Conservation (phyloP, 1,139 yeast genomes). For the Geotrichum candidum region DNA sequence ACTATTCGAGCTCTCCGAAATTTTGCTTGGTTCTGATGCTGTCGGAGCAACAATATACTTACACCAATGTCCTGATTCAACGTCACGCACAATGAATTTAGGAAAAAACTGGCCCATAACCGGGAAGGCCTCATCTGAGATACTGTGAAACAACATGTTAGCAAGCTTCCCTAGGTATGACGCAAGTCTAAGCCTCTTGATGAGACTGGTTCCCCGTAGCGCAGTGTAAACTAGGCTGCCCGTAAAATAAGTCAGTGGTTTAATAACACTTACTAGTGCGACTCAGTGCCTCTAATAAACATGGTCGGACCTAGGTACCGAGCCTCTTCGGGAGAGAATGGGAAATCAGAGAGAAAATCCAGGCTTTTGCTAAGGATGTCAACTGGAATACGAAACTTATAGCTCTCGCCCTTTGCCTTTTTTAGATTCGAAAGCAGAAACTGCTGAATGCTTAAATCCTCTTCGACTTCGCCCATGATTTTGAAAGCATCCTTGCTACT, state of each 20-base stretch:
- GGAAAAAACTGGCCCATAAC: constrained; percentile 79
- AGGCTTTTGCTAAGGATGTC: constrained; percentile 59
- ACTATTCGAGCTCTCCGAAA: background rate
- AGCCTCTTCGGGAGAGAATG: constrained; percentile 50
- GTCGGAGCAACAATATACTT: constrained; percentile 12
- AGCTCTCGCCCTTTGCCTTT: constrained; percentile 34
- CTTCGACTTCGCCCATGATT: constrained; percentile 42
- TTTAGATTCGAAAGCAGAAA: constrained; percentile 69
- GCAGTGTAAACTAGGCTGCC: background rate
- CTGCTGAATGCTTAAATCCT: constrained; percentile 57
- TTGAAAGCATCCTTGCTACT: constrained; percentile 64
- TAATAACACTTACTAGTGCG: constrained; percentile 44
- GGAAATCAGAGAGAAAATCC: constrained; percentile 69
- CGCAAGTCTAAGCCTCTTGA: background rate
- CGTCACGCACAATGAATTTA: constrained; percentile 61
- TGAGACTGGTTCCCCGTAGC: background rate
- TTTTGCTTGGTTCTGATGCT: background rate
- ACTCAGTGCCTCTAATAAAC: constrained; percentile 72
- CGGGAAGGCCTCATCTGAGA: constrained; percentile 79
- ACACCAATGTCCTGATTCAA: constrained; percentile 87
- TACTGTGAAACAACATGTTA: constrained; percentile 27
- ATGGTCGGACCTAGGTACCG: constrained; percentile 69
- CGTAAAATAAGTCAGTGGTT: background rate
- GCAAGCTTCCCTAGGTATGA: background rate
- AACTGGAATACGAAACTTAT: constrained; percentile 56